Conservation (phyloP, 1,284 basidiomycete species). For the Boletellus deceptivus region DNA sequence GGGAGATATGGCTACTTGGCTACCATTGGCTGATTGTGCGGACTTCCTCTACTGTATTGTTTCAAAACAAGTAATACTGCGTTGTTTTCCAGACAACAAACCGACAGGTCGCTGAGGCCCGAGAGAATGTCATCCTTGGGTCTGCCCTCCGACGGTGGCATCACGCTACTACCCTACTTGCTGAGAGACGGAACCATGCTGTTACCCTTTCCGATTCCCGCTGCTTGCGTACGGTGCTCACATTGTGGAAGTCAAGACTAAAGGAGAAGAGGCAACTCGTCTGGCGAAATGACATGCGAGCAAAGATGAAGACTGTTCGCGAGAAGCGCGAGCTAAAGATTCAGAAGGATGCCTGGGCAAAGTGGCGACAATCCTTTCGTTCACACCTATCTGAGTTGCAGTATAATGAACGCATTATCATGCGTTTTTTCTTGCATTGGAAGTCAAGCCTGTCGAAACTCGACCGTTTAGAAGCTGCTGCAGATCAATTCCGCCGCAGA, state of each 20-base stretch:
- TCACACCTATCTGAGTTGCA: constrained; percentile 49
- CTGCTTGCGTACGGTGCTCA: constrained; percentile 40
- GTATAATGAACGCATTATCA: constrained; percentile 42
- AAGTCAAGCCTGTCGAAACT: constrained; percentile 40
- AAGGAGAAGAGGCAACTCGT: constrained; percentile 50
- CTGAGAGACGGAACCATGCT: constrained; percentile 41
- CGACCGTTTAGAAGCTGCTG: constrained; percentile 45
- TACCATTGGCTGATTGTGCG: constrained; percentile 69
- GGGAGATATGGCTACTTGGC: constrained; percentile 68
- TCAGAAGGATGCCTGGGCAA: constrained; percentile 53
- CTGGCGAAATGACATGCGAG: constrained; percentile 68
- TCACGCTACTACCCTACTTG: constrained; percentile 36
- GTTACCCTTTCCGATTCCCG: constrained; percentile 42
- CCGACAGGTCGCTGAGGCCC: constrained; percentile 55
- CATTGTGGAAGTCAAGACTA: constrained; percentile 49
- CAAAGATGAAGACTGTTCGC: constrained; percentile 59
- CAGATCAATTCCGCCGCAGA: constrained; percentile 44
- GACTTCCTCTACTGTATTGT: constrained; percentile 18
- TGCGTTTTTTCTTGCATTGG: constrained; percentile 52
- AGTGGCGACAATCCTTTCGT: constrained; percentile 59
- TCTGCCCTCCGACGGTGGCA: constrained; percentile 59
- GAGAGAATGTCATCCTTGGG: constrained; percentile 59
- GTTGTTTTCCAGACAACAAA: constrained; percentile 52
- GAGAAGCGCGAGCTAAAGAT: constrained; percentile 50
- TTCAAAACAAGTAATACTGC: constrained; percentile 13